phyloP scores from a whole-genome alignment of 768 basidiomycete species.

The Leccinum rimulosum region DNA sequence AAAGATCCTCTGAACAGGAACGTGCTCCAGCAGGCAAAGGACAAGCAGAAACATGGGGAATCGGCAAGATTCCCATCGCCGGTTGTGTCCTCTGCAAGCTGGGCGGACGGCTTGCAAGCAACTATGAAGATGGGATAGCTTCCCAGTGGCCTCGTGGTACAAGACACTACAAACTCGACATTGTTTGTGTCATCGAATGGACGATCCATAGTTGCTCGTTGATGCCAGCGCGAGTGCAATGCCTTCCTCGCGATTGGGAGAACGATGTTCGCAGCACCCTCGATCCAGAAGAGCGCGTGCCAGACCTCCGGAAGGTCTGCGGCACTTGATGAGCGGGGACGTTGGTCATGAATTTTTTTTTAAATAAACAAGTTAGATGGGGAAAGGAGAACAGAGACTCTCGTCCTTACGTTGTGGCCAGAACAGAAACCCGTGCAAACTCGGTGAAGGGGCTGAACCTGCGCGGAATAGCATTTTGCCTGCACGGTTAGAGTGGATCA shows the following conservation, averaged over 20 bases:
- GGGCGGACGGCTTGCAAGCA: too few species aligned
- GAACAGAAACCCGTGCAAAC: not conserved
- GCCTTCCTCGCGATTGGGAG: conserved; percentile 38
- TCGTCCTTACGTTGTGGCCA: conserved; percentile 3
- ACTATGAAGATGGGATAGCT: conserved; percentile 52
- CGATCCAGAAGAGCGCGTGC: conserved; percentile 25
- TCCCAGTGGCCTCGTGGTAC: conserved; percentile 52
- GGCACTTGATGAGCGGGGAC: conserved; percentile 2
- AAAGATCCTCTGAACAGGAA: not conserved
- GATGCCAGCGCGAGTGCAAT: not conserved
- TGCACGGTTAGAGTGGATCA: not conserved
- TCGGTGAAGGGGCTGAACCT: not conserved
- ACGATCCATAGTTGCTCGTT: conserved; percentile 32
- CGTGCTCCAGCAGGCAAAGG: not conserved
- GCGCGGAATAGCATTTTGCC: not conserved
- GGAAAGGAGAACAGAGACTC: not conserved
- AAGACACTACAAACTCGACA: conserved; percentile 47
- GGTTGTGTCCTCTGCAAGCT: not conserved
- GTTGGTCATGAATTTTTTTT: conserved; percentile 15
- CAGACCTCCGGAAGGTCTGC: conserved; percentile 29
- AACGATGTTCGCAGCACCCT: conserved; percentile 39
- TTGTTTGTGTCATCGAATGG: conserved; percentile 11
- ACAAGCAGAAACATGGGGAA: not conserved
- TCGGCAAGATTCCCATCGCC: not conserved
- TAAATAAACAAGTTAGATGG: not conserved